phyloP scores from a whole-genome alignment of 2,329 filamentous ascomycete species.

The Colletotrichum aenigma region DNA sequence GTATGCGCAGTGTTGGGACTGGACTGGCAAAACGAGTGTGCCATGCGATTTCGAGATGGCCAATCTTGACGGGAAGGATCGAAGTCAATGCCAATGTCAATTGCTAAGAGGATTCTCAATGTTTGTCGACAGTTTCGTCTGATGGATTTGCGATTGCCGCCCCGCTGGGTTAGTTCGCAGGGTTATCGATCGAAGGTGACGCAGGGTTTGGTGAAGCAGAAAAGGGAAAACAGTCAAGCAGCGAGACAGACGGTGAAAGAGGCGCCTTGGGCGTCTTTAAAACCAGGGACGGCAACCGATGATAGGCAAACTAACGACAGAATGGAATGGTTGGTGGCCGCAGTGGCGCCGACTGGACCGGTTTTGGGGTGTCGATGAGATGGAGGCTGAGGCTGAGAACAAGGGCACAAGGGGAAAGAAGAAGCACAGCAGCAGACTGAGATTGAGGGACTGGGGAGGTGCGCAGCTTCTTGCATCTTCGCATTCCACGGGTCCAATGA shows the following conservation, averaged over 20 bases:
- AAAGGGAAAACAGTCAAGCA: not conserved
- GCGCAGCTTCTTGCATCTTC: not conserved
- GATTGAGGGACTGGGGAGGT: not conserved
- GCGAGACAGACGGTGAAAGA: not conserved
- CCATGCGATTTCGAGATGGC: not conserved
- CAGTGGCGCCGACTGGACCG: not conserved
- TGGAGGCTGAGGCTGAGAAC: not conserved
- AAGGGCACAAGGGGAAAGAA: not conserved
- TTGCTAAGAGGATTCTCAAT: not conserved
- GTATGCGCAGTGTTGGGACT: not conserved
- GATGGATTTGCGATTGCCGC: accelerated
- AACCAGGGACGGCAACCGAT: not conserved
- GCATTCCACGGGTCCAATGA: not conserved
- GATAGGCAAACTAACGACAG: not conserved
- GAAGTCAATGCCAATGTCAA: not conserved
- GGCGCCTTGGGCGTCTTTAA: not conserved
- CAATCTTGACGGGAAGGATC: not conserved
- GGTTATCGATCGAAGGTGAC: not conserved
- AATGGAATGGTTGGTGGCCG: not conserved
- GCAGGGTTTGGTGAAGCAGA: not conserved
- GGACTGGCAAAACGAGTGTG: not conserved
- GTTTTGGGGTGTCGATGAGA: not conserved
- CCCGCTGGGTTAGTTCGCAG: not conserved
- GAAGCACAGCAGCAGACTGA: not conserved
- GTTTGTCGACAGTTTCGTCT: not conserved